These are phyloP conservation scores for Soucietia sequanensis DNA, from an alignment of 805 yeast species.

Conservation along the genomic window DNA sequence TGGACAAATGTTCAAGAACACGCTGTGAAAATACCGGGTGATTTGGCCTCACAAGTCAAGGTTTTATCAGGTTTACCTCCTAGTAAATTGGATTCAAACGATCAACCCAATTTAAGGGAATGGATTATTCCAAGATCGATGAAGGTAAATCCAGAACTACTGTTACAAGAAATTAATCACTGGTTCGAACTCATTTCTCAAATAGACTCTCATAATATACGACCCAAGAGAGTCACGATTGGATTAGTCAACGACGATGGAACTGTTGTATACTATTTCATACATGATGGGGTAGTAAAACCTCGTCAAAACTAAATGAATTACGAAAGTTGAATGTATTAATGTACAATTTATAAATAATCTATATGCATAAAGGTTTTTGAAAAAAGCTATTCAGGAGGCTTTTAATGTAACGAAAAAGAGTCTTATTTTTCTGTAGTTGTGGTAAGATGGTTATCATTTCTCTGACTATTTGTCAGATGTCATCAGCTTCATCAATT, in stretches of 20 bases:
- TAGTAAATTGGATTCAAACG: constrained; percentile 19
- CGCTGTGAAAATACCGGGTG: constrained; percentile 3
- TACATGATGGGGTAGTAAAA: constrained; percentile 63
- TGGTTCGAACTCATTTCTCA: constrained; percentile 35
- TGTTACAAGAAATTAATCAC: constrained; percentile 36
- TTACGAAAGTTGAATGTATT: too few species aligned
- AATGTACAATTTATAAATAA: too few species aligned
- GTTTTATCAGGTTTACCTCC: constrained; percentile 35
- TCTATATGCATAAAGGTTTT: too few species aligned
- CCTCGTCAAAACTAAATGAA: constrained; percentile 62
- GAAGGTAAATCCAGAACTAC: constrained; percentile 21
- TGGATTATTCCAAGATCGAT: constrained; percentile 43
- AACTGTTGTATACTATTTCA: constrained; percentile 66
- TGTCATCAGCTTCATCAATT: too few species aligned
- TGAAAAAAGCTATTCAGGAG: too few species aligned
- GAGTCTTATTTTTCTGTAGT: not conserved
- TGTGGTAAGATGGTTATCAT: too few species aligned
- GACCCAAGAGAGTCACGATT: constrained; percentile 48
- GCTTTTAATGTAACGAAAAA: too few species aligned
- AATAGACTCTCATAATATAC: constrained; percentile 7
- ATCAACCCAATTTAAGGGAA: constrained; percentile 18
- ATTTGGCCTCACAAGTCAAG: constrained; percentile 3
- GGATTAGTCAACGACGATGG: constrained; percentile 66
- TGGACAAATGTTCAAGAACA: constrained; percentile 41
- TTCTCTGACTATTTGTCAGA: too few species aligned